A percentile compares a stretch with the other conserved stretches of the same genome.
Conservation (phyloP, 2,329 filamentous ascomycete species). For the Epichloe elymi region DNA sequence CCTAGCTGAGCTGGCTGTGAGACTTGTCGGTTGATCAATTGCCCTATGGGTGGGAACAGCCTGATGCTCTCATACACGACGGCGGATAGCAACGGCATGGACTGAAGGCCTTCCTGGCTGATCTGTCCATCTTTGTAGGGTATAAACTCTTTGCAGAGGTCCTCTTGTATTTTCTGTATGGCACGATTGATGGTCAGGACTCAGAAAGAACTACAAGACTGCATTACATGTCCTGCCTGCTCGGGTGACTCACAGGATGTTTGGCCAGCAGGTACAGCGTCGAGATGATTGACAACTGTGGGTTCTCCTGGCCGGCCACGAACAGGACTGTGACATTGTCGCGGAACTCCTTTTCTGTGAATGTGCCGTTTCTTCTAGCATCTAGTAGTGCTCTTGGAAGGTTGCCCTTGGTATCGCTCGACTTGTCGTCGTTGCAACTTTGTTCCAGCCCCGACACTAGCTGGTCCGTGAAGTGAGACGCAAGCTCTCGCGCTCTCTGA, state of each 20-base stretch:
- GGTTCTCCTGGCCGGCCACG: constrained; percentile 29
- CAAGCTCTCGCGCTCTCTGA: constrained; percentile 12
- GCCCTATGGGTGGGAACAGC: constrained; percentile 34
- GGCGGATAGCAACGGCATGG: constrained; percentile 28
- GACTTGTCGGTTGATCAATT: constrained; percentile 33
- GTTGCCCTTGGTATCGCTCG: background rate
- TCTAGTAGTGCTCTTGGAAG: constrained; percentile 12
- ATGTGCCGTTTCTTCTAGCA: constrained; percentile 11
- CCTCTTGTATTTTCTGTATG: constrained; percentile 15
- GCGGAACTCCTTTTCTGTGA: constrained; percentile 24
- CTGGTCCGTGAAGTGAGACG: constrained; percentile 14
- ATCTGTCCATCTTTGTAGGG: background rate
- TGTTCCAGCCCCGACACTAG: constrained; percentile 8
- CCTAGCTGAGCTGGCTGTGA: constrained; percentile 12
- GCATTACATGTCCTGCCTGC: background rate
- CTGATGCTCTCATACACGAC: constrained; percentile 33
- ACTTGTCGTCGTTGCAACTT: constrained; percentile 5
- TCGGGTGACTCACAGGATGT: constrained; percentile 11
- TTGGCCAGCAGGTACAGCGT: constrained; percentile 24
- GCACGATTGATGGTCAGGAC: background rate
- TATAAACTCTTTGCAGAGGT: constrained; percentile 18
- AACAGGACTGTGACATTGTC: constrained; percentile 27
- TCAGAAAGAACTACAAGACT: background rate
- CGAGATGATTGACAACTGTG: constrained; percentile 23
- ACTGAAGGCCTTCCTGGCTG: constrained; percentile 12